Evolutionary conservation across 495 filamentous ascomycete species (phyloP).

Genomic region (Neurospora discreta): DNA sequence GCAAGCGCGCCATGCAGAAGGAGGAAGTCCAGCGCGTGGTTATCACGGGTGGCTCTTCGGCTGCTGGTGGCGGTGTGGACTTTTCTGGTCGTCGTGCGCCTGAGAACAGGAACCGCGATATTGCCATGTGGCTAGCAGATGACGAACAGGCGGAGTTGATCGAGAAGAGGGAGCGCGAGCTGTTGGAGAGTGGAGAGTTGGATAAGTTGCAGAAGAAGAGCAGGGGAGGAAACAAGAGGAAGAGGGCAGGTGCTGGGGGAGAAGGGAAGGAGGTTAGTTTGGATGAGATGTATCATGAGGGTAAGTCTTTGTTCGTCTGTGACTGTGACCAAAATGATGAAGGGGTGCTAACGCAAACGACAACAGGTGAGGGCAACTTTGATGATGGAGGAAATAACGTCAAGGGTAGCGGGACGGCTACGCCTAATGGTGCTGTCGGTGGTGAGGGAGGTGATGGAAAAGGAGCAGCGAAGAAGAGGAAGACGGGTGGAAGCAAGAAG

Average conservation of each 20-base stretch:
- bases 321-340: neutral
- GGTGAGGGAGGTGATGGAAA: constrained; percentile 35
- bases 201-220: constrained; percentile 58
- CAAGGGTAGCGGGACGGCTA: constrained; percentile 74
- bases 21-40: constrained; percentile 98
- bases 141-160: constrained; percentile 89
- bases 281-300: constrained; percentile 98
- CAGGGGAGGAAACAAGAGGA: neutral
- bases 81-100: constrained; percentile 77
- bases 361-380: constrained; percentile 81
- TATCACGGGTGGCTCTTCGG: constrained; percentile 68
- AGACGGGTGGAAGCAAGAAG: constrained; percentile 59
- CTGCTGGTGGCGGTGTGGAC: constrained; percentile 56
- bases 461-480: constrained; percentile 39
- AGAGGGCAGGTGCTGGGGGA: constrained; percentile 29
- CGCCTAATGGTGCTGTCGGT: constrained; percentile 54
- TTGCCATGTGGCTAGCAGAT: constrained; percentile 93
- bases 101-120: constrained; percentile 89
- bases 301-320: constrained; percentile 40
- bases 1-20: constrained; percentile 94
- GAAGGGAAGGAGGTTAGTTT: constrained; percentile 51
- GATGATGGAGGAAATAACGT: constrained; percentile 47
- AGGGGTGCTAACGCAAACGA: constrained; percentile 5
- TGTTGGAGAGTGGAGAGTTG: constrained; percentile 48
- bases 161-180: constrained; percentile 78